Percentiles rank a stretch among this genome's conserved stretches.
Evolutionary conservation across 257 asterid genomes (phyloP).

Genomic region (Anisodus acutangulus): DNA sequence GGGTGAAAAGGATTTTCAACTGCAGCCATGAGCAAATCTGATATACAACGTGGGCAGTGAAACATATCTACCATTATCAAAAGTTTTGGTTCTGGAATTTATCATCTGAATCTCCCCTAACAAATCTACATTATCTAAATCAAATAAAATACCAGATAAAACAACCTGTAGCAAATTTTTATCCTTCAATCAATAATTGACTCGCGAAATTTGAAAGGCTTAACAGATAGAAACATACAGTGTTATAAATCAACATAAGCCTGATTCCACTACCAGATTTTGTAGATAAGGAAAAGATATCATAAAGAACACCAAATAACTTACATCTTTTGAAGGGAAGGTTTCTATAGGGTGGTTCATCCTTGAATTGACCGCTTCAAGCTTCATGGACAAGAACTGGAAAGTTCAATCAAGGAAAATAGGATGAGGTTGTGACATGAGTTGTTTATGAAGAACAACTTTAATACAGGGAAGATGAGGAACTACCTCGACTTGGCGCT

Average conservation of each 20-base stretch:
- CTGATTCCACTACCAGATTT: not conserved
- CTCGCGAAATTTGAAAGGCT: not conserved
- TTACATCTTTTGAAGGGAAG: conserved; percentile 75
- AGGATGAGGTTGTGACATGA: conserved; percentile 25
- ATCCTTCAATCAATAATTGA: not conserved
- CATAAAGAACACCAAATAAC: conserved; percentile 31
- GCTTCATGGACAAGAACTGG: conserved; percentile 97
- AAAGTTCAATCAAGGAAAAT: conserved; percentile 30
- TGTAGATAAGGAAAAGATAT: not conserved
- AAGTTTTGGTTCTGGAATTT: conserved; percentile 4
- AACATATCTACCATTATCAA: not conserved
- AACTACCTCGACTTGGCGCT: conserved; percentile 88
- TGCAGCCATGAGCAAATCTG: conserved; percentile 1
- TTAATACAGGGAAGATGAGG: conserved; percentile 21
- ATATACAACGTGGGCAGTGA: not conserved
- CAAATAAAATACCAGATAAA: not conserved
- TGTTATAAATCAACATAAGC: conserved; percentile 12
- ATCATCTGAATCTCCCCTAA: not conserved
- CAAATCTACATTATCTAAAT: not conserved
- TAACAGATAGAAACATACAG: not conserved
- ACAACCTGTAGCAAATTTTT: not conserved
- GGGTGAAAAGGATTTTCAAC: not conserved
- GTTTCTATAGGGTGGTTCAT: conserved; percentile 61
- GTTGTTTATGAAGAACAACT: conserved; percentile 11
- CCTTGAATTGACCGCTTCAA: conserved; percentile 85